phyloP scores from a whole-genome alignment of 306 rosid species.

The Abrus precatorius region DNA sequence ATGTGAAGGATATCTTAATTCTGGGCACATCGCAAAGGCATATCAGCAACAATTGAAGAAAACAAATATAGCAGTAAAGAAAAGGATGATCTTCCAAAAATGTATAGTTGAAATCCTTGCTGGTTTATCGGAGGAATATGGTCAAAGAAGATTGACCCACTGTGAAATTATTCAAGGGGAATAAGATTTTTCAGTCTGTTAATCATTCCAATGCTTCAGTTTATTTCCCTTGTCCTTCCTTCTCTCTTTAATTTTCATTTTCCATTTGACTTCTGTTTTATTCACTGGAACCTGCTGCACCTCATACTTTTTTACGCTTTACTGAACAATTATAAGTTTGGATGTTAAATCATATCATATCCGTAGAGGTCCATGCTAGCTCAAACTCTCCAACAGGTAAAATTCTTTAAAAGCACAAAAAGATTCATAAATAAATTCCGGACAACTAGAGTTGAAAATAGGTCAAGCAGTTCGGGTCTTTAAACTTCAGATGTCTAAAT shows the following conservation, averaged over 20 bases:
- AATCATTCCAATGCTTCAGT: conserved; percentile 31
- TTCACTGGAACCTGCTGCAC: conserved; percentile 6
- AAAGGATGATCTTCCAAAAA: neutral
- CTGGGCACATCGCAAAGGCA: conserved; percentile 16
- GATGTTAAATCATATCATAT: neutral
- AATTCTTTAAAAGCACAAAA: conserved; percentile 2
- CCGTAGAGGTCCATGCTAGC: neutral
- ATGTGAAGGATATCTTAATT: conserved; percentile 6
- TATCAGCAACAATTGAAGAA: conserved; percentile 2
- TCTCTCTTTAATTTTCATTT: neutral
- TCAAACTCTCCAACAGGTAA: neutral
- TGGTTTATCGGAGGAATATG: conserved; percentile 10
- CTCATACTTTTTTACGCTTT: neutral
- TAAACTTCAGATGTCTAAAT: conserved; percentile 11
- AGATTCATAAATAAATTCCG: neutral
- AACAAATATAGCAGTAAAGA: conserved; percentile 5
- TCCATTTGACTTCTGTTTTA: conserved; percentile 5
- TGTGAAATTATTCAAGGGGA: conserved; percentile 24
- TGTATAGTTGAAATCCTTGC: conserved; percentile 34
- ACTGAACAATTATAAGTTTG: conserved; percentile 8
- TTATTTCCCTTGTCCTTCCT: conserved; percentile 28
- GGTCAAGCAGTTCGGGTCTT: neutral
- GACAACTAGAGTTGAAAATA: neutral
- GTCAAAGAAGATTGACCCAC: conserved; percentile 35
- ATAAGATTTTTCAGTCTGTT: neutral